Evolutionary conservation across 148 eudicot genomes (phyloP).

Genomic region (Bassia scoparia): DNA sequence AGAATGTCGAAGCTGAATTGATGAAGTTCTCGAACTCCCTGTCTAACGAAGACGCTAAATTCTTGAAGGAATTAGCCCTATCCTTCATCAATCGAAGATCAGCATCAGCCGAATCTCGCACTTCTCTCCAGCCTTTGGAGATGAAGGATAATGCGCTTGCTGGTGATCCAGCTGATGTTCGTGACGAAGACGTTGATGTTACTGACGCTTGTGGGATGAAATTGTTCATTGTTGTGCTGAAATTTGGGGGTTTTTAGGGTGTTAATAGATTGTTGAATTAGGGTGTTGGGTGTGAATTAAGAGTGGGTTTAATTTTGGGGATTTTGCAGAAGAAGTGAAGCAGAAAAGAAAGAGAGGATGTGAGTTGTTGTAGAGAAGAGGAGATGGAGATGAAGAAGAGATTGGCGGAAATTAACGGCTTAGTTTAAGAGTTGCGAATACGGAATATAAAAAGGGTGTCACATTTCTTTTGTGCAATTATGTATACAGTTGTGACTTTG

Average conservation of each 20-base stretch:
- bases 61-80: constrained; percentile 74
- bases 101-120: constrained; percentile 69
- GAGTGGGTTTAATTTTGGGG: background rate
- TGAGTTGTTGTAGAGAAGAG: background rate
- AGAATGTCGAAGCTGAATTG: constrained; percentile 53
- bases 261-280: background rate
- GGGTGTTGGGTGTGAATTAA: background rate
- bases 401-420: constrained; percentile 17
- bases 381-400: background rate
- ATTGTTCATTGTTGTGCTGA: constrained; percentile 14
- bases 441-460: no score
- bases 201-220: constrained; percentile 19
- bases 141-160: constrained; percentile 70
- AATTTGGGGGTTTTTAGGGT: background rate
- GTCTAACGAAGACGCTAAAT: constrained; percentile 63
- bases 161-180: constrained; percentile 35
- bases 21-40: constrained; percentile 74
- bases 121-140: constrained; percentile 79
- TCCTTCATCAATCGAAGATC: constrained; percentile 70
- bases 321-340: background rate
- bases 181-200: constrained; percentile 3
- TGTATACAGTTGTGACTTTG: no score
- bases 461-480: no score
- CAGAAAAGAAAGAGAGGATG: background rate
- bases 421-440: no score